A percentile compares a stretch with the other conserved stretches of the same genome.
Evolutionary conservation across 2,329 filamentous ascomycete species (phyloP).

Genomic region (Fusarium goolgardi): DNA sequence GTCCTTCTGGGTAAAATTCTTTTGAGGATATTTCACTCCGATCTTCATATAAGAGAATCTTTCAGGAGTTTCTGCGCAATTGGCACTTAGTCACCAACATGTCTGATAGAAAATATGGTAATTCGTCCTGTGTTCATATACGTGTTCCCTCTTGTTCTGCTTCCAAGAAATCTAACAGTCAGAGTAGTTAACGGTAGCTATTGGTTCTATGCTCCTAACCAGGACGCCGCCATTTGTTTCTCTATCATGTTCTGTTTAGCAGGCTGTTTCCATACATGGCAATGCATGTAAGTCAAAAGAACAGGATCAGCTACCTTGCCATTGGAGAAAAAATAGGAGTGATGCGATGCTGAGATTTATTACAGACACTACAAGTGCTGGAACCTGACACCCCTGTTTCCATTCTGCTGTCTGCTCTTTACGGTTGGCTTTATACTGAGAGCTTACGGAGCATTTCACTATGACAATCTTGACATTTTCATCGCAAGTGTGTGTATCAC

Average conservation of each 20-base stretch:
- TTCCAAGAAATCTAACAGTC: background rate
- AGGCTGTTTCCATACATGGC: constrained; percentile 55
- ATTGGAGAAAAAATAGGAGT: too few species aligned
- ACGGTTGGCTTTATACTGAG: constrained; percentile 64
- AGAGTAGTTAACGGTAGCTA: constrained; percentile 55
- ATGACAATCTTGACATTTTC: constrained; percentile 48
- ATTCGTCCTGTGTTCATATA: background rate
- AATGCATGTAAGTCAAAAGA: constrained; percentile 57
- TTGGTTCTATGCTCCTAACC: constrained; percentile 62
- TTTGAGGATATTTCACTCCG: background rate
- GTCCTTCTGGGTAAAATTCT: background rate
- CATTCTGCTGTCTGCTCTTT: constrained; percentile 66
- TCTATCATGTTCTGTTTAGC: constrained; percentile 55
- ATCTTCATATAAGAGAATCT: background rate
- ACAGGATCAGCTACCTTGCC: background rate
- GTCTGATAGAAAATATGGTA: constrained; percentile 51
- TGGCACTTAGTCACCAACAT: constrained; percentile 17
- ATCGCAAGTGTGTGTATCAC: constrained; percentile 53
- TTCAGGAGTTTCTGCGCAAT: background rate
- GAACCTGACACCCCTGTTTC: constrained; percentile 65
- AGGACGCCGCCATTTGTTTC: constrained; percentile 62
- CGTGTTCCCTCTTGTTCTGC: background rate
- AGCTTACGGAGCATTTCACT: constrained; percentile 49
- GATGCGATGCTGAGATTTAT: background rate
- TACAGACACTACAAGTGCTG: constrained; percentile 66